Base-by-base conservation (phyloP, 345 rosid species). In the Eucalyptus urophylla region DNA sequence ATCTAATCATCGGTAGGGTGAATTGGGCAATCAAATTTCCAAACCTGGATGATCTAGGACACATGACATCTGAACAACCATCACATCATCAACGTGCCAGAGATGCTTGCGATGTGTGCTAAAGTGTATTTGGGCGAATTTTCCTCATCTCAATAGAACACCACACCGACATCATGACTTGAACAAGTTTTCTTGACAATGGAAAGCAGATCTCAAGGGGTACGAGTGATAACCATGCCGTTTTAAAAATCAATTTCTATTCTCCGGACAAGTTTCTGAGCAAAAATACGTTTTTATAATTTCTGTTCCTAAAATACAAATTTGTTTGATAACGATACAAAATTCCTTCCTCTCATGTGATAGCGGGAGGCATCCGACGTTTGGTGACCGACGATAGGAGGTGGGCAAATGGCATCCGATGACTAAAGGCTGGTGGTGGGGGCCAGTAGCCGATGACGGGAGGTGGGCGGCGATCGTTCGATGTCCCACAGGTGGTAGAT, bases 231-330 rank as follows among this genome's bases (percentile, higher is more conserved):
- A 56, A 56, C 1, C 0, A 22, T 24, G 24, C 0, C 0, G 1
- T 56, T 53, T 3, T 0, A 53, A 0, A 53, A 53, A 53, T 53
- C 58, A 21, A 21, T 53, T 53, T 19, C 0, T 53, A 53, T 8
- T 53, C 0, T 0, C 0, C 0, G 0, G 0, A 53, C 0, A 53
- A 53, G 1, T 56, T 24, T 56, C 1, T 10, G 1, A 56, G 3
- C 3, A 24, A 56, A 56, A 24, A 24, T 22, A 56, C 0, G 2
- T 3, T 0, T 54, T 21, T 54, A 54, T 8, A 54, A 21, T 54
- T 54, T 54, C 5, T 8, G 1, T 54, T 54, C 0, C 2, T 51
- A 0, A 51, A 51, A 51, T 17, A 17, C 0, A 51, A 51, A 17
- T 17, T 17, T 51, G 0, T 51, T 51, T 51, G 2, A 17, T 53